Evolutionary conservation across 805 yeast genomes (phyloP).

Genomic region (Lachancea nothofagi): DNA sequence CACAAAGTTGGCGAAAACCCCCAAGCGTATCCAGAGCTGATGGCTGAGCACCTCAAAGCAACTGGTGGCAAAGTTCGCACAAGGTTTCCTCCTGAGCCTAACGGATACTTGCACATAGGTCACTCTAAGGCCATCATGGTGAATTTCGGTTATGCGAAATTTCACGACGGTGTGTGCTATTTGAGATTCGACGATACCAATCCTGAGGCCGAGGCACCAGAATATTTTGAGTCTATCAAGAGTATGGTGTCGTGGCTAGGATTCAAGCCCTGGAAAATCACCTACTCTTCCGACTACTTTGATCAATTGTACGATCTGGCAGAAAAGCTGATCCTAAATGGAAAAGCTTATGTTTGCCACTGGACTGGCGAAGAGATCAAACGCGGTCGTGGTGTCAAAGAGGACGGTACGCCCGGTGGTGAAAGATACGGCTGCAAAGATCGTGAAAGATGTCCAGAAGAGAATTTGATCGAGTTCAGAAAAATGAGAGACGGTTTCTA

Average conservation of each 20-base stretch:
- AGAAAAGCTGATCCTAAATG: slow-evolving; percentile 65
- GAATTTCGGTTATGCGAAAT: slow-evolving; percentile 94
- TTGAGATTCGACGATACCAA: slow-evolving; percentile 95
- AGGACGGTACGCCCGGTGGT: slow-evolving; percentile 92
- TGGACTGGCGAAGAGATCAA: slow-evolving; percentile 90
- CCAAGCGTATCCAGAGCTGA: slow-evolving; percentile 80
- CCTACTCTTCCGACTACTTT: slow-evolving; percentile 94
- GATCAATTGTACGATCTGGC: slow-evolving; percentile 85
- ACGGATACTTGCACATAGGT: slow-evolving; percentile 98
- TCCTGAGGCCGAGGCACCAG: slow-evolving; percentile 97
- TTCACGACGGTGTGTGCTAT: slow-evolving; percentile 80
- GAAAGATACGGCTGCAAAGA: slow-evolving; percentile 79
- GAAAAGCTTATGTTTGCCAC: slow-evolving; percentile 85
- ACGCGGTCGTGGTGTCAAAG: slow-evolving; percentile 81
- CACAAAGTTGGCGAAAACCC: slow-evolving; percentile 95
- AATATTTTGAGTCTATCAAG: slow-evolving; percentile 75
- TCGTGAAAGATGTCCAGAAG: slow-evolving; percentile 65
- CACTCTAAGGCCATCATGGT: slow-evolving; percentile 98
- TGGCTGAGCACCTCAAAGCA: slow-evolving; percentile 70
- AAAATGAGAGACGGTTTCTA: slow-evolving; percentile 88
- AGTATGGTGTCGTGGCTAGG: slow-evolving; percentile 93
- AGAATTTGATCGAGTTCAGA: slow-evolving; percentile 74
- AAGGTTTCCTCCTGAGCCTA: slow-evolving; percentile 97
- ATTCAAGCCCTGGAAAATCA: slow-evolving; percentile 85
- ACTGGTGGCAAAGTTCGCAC: slow-evolving; percentile 84